Evolutionary conservation across 2,329 filamentous ascomycete species (phyloP), one percentile per base, ranked within the genome.

Genomic region (Grosmannia penicillata): DNA sequence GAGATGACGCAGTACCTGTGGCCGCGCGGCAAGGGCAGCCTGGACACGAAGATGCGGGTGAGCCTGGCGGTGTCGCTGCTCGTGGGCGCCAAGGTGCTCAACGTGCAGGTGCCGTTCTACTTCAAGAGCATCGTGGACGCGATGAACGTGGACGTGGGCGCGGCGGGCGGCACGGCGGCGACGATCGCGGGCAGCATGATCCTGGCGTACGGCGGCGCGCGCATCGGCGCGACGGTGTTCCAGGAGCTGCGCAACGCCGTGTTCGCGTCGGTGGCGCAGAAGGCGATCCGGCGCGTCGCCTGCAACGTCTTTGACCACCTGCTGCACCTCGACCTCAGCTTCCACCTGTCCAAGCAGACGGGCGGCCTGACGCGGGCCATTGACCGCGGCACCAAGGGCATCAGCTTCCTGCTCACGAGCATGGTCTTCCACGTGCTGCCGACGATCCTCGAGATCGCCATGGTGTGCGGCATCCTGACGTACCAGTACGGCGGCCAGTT

Each of bases 371-470:
- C 89, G 2, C 70, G 91, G 47, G 91, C 93, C 19, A 91, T 98
- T 45, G 93, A 98, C 54, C 77, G 93, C 45, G 91, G 91, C 53
- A 98, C 91, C 17, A 98, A 98, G 61, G 93, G 91, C 45, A 98
- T 98, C 56, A 95, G 85, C 65, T 98, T 96, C 57, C 59, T 98
- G 48, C 67, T 98, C 46, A 94, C 86, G 1, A 95, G 87, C 49
- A 98, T 98, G 89, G 85, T 98, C 23, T 96, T 98, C 51, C 91
- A 98, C 56, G 80, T 98, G 41, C 72, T 96, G 14, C 91, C 91
- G 0, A 98, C 89, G 0, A 83, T 86, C 0, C 62, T 98, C 24
- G 91, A 98, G 55, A 98, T 98, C 45, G 76, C 78, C 42, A 79
- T 98, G 68, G 91, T 98, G 1, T 98, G 91, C 55, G 86, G 87